Base-by-base conservation (phyloP, 805 yeast genomes). In the Lipomyces kockii region DNA sequence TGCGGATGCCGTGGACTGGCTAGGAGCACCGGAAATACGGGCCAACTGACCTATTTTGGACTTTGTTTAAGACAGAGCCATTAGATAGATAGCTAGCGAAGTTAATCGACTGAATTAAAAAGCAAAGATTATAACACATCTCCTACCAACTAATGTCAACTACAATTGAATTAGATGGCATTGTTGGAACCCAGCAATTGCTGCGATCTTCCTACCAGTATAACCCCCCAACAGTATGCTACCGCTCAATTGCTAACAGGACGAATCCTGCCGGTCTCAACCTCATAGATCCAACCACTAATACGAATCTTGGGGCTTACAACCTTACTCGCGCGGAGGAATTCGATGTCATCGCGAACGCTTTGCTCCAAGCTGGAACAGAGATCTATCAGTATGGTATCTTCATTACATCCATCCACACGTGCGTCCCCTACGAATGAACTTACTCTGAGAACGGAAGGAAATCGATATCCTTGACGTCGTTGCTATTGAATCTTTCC, bases 241-340 rank as follows among this genome's bases (percentile, higher is more conserved):
- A n/a, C 49, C 14, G 49, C 22, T 43, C 49, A n/a, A 43, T 9
- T 12, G 2, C 43, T 43, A n/a, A 43, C 49, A 17, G 22, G 49
- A 43, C 49, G 49, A 37, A 68, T 59, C 63, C 51, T 53, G 29
- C 71, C 71, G 12, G 71, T 68, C 66, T 67, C 68, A 29, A 68
- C 71, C 34, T 68, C 68, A 37, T 68, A 67, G 25, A 67, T 52
- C 67, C 68, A 68, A 3, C 71, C 71, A 12, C 62, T 29, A 12
- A 68, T 35, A 39, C 71, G 67, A 27, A 68, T 67, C 25, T 61
- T 59, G 20, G 61, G 11, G 29, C 29, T 27, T 37, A 68, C 66
- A 25, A 67, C 65, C 11, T 49, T 39, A 56, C 65, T 55, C 20
- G 11, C 49, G 43, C 71, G 71, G 35, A 68, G 46, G 37, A 27